These are phyloP conservation scores for Ustilago hordei DNA, from an alignment of 1,284 basidiomycete genomes.

Conservation along the genomic window DNA sequence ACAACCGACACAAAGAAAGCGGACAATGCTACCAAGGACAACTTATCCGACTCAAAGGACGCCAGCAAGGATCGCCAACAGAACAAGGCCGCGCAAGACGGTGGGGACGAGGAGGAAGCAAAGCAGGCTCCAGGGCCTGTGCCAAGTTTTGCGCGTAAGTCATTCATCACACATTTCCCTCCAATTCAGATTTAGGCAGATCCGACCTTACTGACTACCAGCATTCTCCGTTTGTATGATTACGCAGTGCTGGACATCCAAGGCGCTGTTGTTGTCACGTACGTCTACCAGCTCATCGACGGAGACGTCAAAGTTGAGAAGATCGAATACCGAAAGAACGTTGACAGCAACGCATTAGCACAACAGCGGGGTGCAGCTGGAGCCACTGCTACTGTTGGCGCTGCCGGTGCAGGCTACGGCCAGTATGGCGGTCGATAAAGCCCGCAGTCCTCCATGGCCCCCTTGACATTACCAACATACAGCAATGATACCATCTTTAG, in stretches of 20 bases:
- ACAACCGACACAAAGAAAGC: slow-evolving; percentile 27
- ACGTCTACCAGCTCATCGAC: slow-evolving; percentile 68
- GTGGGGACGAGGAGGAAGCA: slow-evolving; percentile 32
- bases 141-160: slow-evolving; percentile 63
- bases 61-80: slow-evolving; percentile 13
- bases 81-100: slow-evolving; percentile 8
- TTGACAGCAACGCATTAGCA: slow-evolving; percentile 47
- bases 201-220: not conserved
- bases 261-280: slow-evolving; percentile 66
- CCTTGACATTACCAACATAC: not conserved
- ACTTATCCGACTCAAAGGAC: slow-evolving; percentile 31
- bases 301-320: slow-evolving; percentile 69
- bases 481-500: slow-evolving; percentile 24
- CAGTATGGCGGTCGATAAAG: slow-evolving; percentile 38
- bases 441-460: not conserved
- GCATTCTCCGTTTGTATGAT: not conserved
- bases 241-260: slow-evolving; percentile 66
- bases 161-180: not conserved
- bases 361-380: slow-evolving; percentile 34
- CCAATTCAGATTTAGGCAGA: not conserved
- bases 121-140: slow-evolving; percentile 51
- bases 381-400: slow-evolving; percentile 23
- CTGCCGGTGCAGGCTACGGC: slow-evolving; percentile 25
- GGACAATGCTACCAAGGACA: slow-evolving; percentile 29
- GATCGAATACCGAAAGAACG: slow-evolving; percentile 65